These are phyloP conservation scores for Eimeria praecox DNA, from an alignment of 169 alveolate species.

Conservation along the genomic window DNA sequence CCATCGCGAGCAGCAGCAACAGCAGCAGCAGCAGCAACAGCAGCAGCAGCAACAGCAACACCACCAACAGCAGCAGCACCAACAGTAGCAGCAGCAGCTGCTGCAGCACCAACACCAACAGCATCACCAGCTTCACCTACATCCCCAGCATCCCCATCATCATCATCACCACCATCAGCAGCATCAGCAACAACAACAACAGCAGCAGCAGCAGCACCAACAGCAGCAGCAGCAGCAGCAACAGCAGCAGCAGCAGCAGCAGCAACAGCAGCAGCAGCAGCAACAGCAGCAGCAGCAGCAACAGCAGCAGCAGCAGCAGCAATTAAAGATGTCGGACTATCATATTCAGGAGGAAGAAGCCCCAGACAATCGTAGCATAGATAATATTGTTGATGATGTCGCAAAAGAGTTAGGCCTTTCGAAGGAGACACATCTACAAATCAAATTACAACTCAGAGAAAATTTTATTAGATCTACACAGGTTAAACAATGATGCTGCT, in stretches of 20 bases:
- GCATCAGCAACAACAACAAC: not conserved
- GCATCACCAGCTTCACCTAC: not conserved
- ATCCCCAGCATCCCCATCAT: not conserved
- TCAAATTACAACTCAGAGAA: conserved; percentile 1
- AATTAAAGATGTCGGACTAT: conserved; percentile 6
- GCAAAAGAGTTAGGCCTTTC: conserved; percentile 49
- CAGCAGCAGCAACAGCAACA: not conserved
- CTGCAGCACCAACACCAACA: not conserved
- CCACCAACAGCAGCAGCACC: not conserved
- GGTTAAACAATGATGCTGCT: not conserved
- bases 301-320: not conserved
- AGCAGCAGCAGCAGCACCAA: not conserved
- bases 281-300: not conserved
- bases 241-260: not conserved
- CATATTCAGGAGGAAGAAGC: conserved; percentile 30
- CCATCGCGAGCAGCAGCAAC: not conserved
- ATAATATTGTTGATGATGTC: conserved; percentile 40
- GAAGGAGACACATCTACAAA: conserved; percentile 11
- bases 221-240: not conserved
- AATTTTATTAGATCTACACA: conserved; percentile 7
- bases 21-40: not conserved
- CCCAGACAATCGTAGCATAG: not conserved
- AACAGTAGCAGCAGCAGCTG: not conserved
- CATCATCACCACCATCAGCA: not conserved
- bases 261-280: not conserved